Evolutionary conservation across 2,329 filamentous ascomycete genomes (phyloP).

Genomic region (Chalaropsis ovoidea): DNA sequence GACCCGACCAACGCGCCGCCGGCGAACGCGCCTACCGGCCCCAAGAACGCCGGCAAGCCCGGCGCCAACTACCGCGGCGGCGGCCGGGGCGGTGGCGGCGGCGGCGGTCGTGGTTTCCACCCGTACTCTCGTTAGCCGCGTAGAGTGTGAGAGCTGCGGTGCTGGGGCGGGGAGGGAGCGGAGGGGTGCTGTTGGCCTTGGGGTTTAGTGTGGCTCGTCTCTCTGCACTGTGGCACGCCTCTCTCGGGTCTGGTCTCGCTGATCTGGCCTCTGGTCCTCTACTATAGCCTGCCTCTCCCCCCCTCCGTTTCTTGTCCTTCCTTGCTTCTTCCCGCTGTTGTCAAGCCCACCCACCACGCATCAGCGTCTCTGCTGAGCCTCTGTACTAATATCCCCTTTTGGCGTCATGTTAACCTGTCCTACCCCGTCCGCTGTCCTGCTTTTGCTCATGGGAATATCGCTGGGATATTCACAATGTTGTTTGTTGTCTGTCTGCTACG

Average conservation of each 20-base stretch:
- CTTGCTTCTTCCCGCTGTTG: not conserved
- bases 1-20: slow-evolving; percentile 41
- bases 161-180: too few relatives aligned
- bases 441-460: not conserved
- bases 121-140: slow-evolving; percentile 48
- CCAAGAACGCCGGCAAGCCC: slow-evolving; percentile 86
- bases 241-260: not conserved
- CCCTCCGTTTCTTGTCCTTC: too few relatives aligned
- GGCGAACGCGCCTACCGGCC: slow-evolving; percentile 70
- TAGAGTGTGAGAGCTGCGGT: not conserved
- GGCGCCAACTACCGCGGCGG: slow-evolving; percentile 91
- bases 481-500: not conserved
- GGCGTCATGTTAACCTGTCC: not conserved
- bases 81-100: slow-evolving; percentile 44
- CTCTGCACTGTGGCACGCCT: too few relatives aligned
- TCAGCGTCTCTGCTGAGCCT: slow-evolving; percentile 1
- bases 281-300: not conserved
- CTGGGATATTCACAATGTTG: not conserved
- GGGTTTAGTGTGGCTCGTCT: not conserved
- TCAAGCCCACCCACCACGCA: not conserved
- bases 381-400: slow-evolving; percentile 16
- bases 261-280: not conserved
- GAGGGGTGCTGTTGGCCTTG: not conserved
- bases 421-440: not conserved
- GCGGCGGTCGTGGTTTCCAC: slow-evolving; percentile 65